A percentile compares a stretch with the other conserved stretches of the same genome.
Evolutionary conservation across 1,139 yeast species (phyloP).

Genomic region (Diutina rugosa): DNA sequence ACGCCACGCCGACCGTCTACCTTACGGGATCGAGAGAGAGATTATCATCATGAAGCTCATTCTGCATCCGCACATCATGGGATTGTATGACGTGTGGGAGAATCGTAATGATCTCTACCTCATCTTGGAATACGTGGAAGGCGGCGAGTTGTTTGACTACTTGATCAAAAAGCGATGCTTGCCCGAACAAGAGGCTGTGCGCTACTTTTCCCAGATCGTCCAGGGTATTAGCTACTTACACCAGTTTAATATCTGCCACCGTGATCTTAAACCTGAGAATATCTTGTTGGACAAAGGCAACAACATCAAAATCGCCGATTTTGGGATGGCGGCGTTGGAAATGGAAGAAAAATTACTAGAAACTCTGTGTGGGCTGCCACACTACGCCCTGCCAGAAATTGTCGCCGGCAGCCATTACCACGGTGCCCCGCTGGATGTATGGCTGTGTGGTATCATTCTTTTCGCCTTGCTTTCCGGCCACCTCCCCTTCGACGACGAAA

Average conservation of each 20-base stretch:
- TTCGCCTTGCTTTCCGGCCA: conserved; percentile 92
- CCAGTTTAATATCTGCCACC: conserved; percentile 85
- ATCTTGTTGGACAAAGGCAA: conserved; percentile 73
- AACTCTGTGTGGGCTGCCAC: conserved; percentile 97
- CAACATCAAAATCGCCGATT: conserved; percentile 93
- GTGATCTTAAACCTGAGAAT: conserved; percentile 95
- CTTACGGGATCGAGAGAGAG: conserved; percentile 93
- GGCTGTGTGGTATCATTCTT: conserved; percentile 96
- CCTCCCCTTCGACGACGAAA: conserved; percentile 93
- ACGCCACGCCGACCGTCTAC: conserved; percentile 43
- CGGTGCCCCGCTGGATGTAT: conserved; percentile 94
- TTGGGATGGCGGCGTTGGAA: conserved; percentile 99
- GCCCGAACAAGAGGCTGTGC: conserved; percentile 81
- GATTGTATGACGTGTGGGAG: conserved; percentile 98
- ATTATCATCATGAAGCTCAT: conserved; percentile 86
- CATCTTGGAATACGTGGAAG: conserved; percentile 91
- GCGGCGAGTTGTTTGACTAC: conserved; percentile 92
- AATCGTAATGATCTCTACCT: conserved; percentile 84
- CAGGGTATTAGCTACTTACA: conserved; percentile 90
- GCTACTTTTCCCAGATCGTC: conserved; percentile 84
- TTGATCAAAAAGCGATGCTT: conserved; percentile 79
- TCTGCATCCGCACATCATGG: conserved; percentile 88
- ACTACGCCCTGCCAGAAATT: conserved; percentile 96
- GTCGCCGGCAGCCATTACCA: conserved; percentile 91
- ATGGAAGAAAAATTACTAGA: conserved; percentile 74